Evolutionary conservation across 2,329 filamentous ascomycete species (phyloP), one percentile per base, ranked within the genome.

Genomic region (Penicillium brasilianum): DNA sequence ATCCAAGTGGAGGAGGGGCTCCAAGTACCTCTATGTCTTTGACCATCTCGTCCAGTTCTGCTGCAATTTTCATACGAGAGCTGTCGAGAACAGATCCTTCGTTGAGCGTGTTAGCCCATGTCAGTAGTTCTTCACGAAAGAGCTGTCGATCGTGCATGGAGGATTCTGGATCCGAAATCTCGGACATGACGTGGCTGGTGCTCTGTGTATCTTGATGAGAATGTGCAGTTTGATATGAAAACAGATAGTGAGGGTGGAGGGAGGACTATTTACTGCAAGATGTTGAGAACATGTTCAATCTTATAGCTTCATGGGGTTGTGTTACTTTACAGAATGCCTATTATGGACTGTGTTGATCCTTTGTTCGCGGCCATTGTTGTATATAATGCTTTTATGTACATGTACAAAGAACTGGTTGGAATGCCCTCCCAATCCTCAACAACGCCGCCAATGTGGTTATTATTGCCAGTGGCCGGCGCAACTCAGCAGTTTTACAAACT

Each of bases 21-120:
- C 50, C 50, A 18, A 53, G 34, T 13, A 53, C 25, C 25, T 53
- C 50, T 14, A 41, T 53, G 16, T 53, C 50, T 11, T 28, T 37
- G 20, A 53, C 36, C 50, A 53, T 53, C 9, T 41, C 36, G 16
- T 53, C 34, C 4, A 53, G 14, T 16, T n/a, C 50, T 8, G 34
- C 14, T 36, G 10, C 14, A 9, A 53, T 53, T 3, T 41, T 34
- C 13, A 28, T 39, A 5, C 37, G 14, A 7, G 8, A 14, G 14
- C 8, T 28, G 2, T 53, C 50, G 2, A 16, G 8, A 14, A 41
- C 9, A 14, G 34, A 39, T 9, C 13, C 34, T 9, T 7, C 20
- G n/a, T 7, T 41, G 11, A 53, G 34, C 18, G n/a, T n/a, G 13
- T 11, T 41, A 18, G 20, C 50, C 50, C 20, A 53, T 28, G 9